Base-by-base conservation (phyloP, 306 rosid genomes). In the Trifolium pratense region DNA sequence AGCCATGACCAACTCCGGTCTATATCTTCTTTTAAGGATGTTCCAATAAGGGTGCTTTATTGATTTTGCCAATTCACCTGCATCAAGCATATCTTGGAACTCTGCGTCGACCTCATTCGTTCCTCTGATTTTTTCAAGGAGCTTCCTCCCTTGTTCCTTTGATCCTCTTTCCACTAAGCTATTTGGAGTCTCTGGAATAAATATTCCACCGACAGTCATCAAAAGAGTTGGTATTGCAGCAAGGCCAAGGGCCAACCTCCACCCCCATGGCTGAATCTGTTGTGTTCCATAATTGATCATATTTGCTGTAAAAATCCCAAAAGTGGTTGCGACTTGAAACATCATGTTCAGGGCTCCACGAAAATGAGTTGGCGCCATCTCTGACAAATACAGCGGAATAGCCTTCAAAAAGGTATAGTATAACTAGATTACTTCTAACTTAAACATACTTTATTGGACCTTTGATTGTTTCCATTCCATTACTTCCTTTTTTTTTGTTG, bases 351-450 rank as follows among this genome's bases (percentile, higher is more conserved):
- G 75, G 36, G 78, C 97, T 74, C 97, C 98, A 70, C 98, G 86
- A 48, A 93, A 89, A 75, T 93, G 97, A 42, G 97, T 87, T 5
- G 97, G 98, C 1, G 98, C 98, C 91, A 93, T 88, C 84, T 93
- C 98, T 58, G 98, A 93, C 64, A 93, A 75, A 81, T 93, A 93
- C 4, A 93, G 86, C 15, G 98, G 98, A 71, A 91, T 83, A 42
- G 91, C 98, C 98, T 92, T 84, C 81, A 73, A 84, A 75, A 88
- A 79, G 76, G 51, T 59, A 59, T 51, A 60, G 23, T 68, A 49
- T 51, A 60, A 74, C 31, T 73, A 17, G 8, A 49, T 82, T 51
- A 51, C 71, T 71, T 58, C 67, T 23, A 71, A 48, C 75, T 77
- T 57, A 52, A 36, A 21, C 68, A 72, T 29, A 45, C 43, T 67